Evolutionary conservation across 495 filamentous ascomycete genomes (phyloP).

Genomic region (Coniosporium apollinis): DNA sequence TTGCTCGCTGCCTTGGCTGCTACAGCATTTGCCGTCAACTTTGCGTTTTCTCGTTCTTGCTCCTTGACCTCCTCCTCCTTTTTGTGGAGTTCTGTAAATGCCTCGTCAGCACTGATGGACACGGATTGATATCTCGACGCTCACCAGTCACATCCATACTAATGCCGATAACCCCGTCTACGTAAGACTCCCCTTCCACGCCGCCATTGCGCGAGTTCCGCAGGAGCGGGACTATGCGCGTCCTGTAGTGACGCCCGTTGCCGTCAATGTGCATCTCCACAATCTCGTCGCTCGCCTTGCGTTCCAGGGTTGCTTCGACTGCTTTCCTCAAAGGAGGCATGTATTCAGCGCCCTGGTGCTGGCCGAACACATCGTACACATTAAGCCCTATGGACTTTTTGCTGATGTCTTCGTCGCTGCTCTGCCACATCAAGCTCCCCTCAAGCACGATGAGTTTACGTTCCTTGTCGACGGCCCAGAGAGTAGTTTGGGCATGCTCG

Average conservation of each 20-base stretch:
- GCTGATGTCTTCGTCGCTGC: conserved; percentile 1
- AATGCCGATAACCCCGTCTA: conserved; percentile 51
- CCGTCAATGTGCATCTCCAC: conserved; percentile 33
- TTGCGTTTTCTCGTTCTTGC: conserved; percentile 43
- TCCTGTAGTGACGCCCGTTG: conserved; percentile 42
- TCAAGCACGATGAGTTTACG: conserved; percentile 44
- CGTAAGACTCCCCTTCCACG: conserved; percentile 25
- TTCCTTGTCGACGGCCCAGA: conserved; percentile 46
- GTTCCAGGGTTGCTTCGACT: conserved; percentile 40
- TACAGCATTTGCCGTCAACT: conserved; percentile 46
- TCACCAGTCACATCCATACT: conserved; percentile 42
- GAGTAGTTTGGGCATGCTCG: conserved; percentile 45
- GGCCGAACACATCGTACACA: conserved; percentile 40
- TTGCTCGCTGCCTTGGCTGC: conserved; percentile 51
- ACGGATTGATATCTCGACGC: too few species aligned
- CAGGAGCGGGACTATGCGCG: conserved; percentile 42
- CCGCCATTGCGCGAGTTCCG: conserved; percentile 31
- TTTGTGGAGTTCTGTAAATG: conserved; percentile 37
- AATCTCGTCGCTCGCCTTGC: conserved; percentile 30
- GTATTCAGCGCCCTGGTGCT: conserved; percentile 21
- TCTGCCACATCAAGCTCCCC: conserved; percentile 39
- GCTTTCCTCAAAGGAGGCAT: conserved; percentile 30
- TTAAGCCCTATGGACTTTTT: conserved; percentile 31
- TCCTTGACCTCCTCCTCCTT: conserved; percentile 37
- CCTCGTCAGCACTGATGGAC: too few species aligned